phyloP scores from a whole-genome alignment of 306 rosid genomes.

The Trifolium dubium region DNA sequence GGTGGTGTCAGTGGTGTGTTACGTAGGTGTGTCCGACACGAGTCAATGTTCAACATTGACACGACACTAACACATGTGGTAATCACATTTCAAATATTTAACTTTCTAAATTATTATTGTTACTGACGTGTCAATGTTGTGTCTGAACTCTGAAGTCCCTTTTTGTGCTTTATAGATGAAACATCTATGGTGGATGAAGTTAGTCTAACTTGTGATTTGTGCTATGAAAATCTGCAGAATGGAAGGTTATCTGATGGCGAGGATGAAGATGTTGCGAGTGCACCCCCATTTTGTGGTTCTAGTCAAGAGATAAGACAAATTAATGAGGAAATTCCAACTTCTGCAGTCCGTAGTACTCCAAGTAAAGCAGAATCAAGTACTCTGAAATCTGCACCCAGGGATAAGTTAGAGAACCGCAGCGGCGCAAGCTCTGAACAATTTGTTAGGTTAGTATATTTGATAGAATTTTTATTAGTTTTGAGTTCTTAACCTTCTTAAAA shows the following conservation, averaged over 20 bases:
- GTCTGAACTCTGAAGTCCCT: not conserved
- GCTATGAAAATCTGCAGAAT: slow-evolving; percentile 46
- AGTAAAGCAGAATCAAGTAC: slow-evolving; percentile 41
- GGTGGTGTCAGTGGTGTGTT: too few relatives aligned
- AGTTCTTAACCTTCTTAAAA: slow-evolving; percentile 9
- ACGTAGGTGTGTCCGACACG: not conserved
- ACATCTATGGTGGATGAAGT: slow-evolving; percentile 31
- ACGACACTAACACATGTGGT: not conserved
- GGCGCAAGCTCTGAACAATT: slow-evolving; percentile 55
- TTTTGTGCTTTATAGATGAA: not conserved
- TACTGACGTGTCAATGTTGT: not conserved
- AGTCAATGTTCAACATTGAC: not conserved
- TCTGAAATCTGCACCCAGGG: slow-evolving; percentile 43
- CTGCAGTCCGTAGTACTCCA: slow-evolving; percentile 44
- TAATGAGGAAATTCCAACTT: slow-evolving; percentile 48
- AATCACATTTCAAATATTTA: not conserved
- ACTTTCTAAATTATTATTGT: not conserved
- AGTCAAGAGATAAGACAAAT: slow-evolving; percentile 64
- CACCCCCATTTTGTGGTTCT: slow-evolving; percentile 78
- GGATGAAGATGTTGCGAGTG: slow-evolving; percentile 73
- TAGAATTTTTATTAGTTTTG: slow-evolving; percentile 18
- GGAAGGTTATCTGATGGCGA: slow-evolving; percentile 73
- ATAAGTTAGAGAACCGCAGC: slow-evolving; percentile 43
- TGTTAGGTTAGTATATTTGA: slow-evolving; percentile 61
- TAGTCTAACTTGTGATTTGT: slow-evolving; percentile 47